Conservation (phyloP, 345 rosid genomes). For the Populus tremula region DNA sequence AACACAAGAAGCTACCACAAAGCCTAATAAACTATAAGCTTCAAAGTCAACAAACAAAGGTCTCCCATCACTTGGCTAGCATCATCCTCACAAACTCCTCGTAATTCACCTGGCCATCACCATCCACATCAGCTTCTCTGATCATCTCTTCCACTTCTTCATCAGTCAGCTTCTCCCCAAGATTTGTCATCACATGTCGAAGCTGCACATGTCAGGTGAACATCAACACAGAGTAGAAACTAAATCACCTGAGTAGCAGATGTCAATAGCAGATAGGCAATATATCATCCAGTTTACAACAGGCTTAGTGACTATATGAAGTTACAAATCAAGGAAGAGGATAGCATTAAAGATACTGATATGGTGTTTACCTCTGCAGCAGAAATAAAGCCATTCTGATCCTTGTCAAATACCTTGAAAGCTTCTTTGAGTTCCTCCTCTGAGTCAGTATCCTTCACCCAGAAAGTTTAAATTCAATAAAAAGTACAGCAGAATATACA, state of each 20-base stretch:
- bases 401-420: constrained; percentile 51
- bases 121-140: constrained; percentile 46
- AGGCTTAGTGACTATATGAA: neutral
- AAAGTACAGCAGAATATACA: neutral
- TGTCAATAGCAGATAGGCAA: neutral
- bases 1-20: neutral
- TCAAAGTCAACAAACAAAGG: neutral
- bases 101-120: constrained; percentile 53
- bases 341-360: neutral
- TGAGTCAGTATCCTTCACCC: constrained; percentile 41
- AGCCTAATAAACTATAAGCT: neutral
- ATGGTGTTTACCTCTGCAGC: constrained; percentile 37
- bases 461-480: neutral
- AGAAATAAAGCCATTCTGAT: constrained; percentile 49
- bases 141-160: constrained; percentile 55
- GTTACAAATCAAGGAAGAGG: neutral
- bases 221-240: neutral
- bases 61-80: constrained; percentile 36
- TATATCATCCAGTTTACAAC: neutral
- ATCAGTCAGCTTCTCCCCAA: constrained; percentile 48
- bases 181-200: constrained; percentile 50
- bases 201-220: constrained; percentile 27
- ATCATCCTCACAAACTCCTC: constrained; percentile 44
- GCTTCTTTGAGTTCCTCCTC: constrained; percentile 47
- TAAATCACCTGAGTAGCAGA: neutral